phyloP scores from a whole-genome alignment of 495 filamentous ascomycete genomes.

The Poronia punctata region DNA sequence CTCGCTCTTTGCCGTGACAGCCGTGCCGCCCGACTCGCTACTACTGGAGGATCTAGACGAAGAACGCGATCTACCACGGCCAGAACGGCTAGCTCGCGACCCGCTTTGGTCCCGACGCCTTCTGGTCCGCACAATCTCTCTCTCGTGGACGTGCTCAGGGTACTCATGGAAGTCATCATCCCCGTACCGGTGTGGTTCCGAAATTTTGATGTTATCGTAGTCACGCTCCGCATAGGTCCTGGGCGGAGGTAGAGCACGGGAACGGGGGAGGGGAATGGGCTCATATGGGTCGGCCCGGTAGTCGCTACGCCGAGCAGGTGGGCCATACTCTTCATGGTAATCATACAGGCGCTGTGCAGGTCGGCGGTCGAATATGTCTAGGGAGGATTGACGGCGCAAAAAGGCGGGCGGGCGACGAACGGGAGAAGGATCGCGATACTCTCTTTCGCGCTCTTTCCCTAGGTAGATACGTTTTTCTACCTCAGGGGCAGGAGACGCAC shows the following conservation, averaged over 20 bases:
- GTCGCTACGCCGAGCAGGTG: constrained; percentile 31
- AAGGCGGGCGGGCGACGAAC: constrained; percentile 24
- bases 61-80: constrained; percentile 26
- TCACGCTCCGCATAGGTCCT: constrained; percentile 47
- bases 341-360: constrained; percentile 40
- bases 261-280: constrained; percentile 47
- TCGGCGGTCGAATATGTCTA: constrained; percentile 46
- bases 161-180: constrained; percentile 60
- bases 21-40: constrained; percentile 31
- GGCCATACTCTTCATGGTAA: constrained; percentile 39
- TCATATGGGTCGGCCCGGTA: constrained; percentile 44
- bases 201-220: constrained; percentile 56
- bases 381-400: constrained; percentile 37
- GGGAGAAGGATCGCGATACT: constrained; percentile 27
- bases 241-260: constrained; percentile 36
- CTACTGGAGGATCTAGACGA: constrained; percentile 44
- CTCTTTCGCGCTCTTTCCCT: constrained; percentile 27
- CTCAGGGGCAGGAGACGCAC: constrained; percentile 24
- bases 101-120: constrained; percentile 27
- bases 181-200: constrained; percentile 59
- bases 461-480: constrained; percentile 28
- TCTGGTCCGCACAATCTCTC: constrained; percentile 37
- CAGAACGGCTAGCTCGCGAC: constrained; percentile 20
- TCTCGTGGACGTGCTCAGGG: constrained; percentile 48
- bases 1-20: constrained; percentile 38